Conservation (phyloP, 306 rosid genomes). For the Ceratonia siliqua region DNA sequence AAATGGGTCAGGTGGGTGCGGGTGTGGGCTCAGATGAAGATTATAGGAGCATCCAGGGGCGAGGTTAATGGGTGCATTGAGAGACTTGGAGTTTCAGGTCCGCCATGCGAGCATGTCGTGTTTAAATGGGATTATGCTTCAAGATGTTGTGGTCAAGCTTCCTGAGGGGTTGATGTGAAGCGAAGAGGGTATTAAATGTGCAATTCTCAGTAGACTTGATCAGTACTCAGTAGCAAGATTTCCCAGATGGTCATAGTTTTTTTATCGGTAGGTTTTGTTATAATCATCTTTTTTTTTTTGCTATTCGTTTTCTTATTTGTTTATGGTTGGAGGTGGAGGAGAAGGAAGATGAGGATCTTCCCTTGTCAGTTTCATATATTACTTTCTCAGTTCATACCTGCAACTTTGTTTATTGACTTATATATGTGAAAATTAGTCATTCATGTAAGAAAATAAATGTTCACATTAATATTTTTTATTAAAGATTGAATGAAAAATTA, state of each 20-base stretch:
- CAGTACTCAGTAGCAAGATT: not conserved
- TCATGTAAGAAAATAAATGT: too few species aligned
- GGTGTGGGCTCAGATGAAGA: constrained; percentile 44
- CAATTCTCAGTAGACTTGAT: constrained; percentile 53
- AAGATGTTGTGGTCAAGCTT: constrained; percentile 65
- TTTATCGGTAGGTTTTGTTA: not conserved
- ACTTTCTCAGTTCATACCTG: too few species aligned
- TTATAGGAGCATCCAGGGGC: constrained; percentile 67
- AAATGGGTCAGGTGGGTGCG: not conserved
- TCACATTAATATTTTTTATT: too few species aligned
- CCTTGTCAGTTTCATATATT: too few species aligned
- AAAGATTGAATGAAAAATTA: too few species aligned
- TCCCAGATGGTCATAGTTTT: not conserved
- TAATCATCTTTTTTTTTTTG: too few species aligned
- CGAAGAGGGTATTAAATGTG: constrained; percentile 53
- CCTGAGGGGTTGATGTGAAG: constrained; percentile 46
- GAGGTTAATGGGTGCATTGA: constrained; percentile 59
- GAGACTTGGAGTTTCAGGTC: constrained; percentile 70
- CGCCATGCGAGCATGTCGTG: constrained; percentile 74
- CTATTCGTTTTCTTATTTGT: too few species aligned
- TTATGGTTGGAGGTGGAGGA: too few species aligned
- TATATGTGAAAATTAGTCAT: too few species aligned
- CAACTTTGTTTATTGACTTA: too few species aligned
- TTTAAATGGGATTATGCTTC: constrained; percentile 78
- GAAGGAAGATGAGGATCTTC: too few species aligned